Evolutionary conservation across 441 rosid species (phyloP).

Genomic region (Arabidopsis hybrid): DNA sequence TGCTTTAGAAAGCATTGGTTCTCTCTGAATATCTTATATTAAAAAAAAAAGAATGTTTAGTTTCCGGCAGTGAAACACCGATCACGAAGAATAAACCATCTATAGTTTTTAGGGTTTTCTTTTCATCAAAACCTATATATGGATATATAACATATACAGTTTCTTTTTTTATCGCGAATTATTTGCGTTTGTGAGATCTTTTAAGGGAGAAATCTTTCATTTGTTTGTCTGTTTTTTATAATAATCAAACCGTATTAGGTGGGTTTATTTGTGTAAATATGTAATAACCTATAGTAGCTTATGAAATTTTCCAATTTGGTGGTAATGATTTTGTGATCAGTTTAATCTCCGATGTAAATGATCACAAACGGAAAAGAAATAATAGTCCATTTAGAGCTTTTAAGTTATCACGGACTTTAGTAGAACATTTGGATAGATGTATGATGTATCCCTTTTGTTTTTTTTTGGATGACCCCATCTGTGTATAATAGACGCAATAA

Average conservation of each 20-base stretch:
- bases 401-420: conserved; percentile 12
- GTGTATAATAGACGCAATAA: conserved; percentile 8
- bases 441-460: neutral
- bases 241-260: neutral
- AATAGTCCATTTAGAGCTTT: neutral
- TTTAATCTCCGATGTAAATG: conserved; percentile 13
- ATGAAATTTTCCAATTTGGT: neutral
- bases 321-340: neutral
- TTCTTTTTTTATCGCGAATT: neutral
- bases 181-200: conserved; percentile 16
- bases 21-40: conserved; percentile 26
- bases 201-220: conserved; percentile 5
- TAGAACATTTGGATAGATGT: conserved; percentile 10
- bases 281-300: neutral
- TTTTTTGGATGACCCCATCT: conserved; percentile 10
- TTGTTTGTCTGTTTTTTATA: neutral
- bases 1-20: conserved; percentile 43
- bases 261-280: neutral
- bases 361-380: neutral
- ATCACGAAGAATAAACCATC: conserved; percentile 14
- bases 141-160: neutral
- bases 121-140: conserved; percentile 32
- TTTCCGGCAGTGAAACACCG: neutral
- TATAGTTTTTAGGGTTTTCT: conserved; percentile 43
- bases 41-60: neutral